Evolutionary conservation across 2,329 filamentous ascomycete genomes (phyloP), one percentile per base, ranked within the genome.

Genomic region (Apiospora arundinis): DNA sequence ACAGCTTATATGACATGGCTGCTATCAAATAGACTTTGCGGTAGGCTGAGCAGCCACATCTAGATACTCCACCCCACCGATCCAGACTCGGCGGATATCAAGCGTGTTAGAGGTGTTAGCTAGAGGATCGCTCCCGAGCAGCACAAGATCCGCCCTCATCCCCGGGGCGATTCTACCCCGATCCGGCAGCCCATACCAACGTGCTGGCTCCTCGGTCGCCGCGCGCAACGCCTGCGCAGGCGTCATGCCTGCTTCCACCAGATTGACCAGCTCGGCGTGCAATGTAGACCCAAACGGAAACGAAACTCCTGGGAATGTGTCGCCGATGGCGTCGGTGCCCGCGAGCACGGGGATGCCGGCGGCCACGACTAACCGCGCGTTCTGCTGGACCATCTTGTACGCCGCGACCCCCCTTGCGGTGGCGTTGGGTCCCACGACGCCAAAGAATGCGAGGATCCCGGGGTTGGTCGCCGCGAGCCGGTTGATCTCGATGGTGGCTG

Each of bases 311-410:
- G 48, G 48, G 40, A 65, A n/a, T 0, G 5, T 3, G 11, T 65
- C 60, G 40, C 60, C 60, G 3, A 40, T 65, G 16, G 60, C 60
- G 32, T 65, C 60, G 32, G 60, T 65, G 6, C 60, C 60, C 18
- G 60, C 60, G 9, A 65, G 60, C 40, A 65, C 40, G 18, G 60
- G 0, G n/a, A 65, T 16, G 2, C 60, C 60, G 5, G 60, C 60
- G 18, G 32, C 32, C 7, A 65, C n/a, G 0, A n/a, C 18, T 7
- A 28, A 18, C 11, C 21, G 28, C n/a, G 40, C 60, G 6, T 42
- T 65, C 32, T 40, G 21, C 25, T n/a, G 18, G 1, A 21, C 60
- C 28, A 23, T 16, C n/a, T 42, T 42, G 60, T 65, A 65, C 0
- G 23, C 48, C 2, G 48, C 48, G 12, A 14, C 2, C 2, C 23